Conservation (phyloP, 768 basidiomycete species). For the Tulasnella sp. region DNA sequence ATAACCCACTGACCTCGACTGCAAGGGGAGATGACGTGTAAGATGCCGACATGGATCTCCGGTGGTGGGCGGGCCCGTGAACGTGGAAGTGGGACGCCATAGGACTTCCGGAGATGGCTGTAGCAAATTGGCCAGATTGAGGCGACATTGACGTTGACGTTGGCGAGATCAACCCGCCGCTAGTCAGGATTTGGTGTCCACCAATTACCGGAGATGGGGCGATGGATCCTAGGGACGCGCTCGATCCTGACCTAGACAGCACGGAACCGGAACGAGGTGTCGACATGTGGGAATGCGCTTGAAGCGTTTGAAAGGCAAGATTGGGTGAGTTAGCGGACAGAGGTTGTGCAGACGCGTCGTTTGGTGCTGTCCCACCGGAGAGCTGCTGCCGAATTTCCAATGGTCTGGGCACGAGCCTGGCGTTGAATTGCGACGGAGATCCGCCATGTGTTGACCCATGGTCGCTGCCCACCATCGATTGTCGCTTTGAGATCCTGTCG, state of each 20-base stretch:
- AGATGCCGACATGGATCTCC: constrained; percentile 8
- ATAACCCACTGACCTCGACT: neutral
- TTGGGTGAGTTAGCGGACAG: no score
- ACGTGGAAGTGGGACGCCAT: neutral
- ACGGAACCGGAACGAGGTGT: neutral
- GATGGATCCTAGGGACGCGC: neutral
- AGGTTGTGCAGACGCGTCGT: no score
- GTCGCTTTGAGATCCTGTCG: no score
- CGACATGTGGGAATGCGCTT: no score
- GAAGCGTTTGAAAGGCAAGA: no score
- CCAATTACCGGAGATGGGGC: neutral
- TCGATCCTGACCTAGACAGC: neutral
- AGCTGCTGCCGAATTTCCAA: no score
- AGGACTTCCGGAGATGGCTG: neutral
- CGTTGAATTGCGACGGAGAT: no score
- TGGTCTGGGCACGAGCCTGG: no score
- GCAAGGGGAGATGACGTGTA: constrained; percentile 8
- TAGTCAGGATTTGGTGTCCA: neutral
- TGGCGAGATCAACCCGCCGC: neutral
- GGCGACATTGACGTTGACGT: neutral
- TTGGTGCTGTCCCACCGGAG: no score
- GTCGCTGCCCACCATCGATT: no score
- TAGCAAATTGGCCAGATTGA: neutral
- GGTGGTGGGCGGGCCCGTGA: constrained; percentile 1
- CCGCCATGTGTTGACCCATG: no score